Base-by-base conservation (phyloP, 1,284 basidiomycete species). In the Malassezia obtusa region DNA sequence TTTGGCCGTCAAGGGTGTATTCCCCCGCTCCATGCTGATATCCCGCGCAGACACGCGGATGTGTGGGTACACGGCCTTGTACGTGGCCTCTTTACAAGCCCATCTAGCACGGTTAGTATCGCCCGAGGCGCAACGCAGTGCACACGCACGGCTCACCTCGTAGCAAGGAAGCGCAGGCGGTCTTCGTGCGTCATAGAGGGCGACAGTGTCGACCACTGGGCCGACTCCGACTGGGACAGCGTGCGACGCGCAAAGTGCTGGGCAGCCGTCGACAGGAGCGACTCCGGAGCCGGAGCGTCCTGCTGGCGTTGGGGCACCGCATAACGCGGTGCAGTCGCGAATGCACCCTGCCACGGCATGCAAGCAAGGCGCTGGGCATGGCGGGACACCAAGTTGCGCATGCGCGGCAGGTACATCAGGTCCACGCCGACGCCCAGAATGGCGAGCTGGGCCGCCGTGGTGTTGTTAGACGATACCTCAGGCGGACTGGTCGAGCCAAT, bases 31-130 rank as follows among this genome's bases (percentile, higher is more conserved):
- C 7, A 49, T 37, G 26, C 66, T 55, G 9, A 45, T 36, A 24
- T 44, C 38, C 21, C 19, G 30, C 35, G 33, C 36, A 15, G 30
- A 12, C 15, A 48, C 39, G 14, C 31, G 7, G 33, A 79, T 66
- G 22, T 64, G 57, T 1, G 85, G 83, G 63, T 83, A 87, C 50
- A 89, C 67, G 0, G 89, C 87, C 73, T 94, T 92, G 77, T 89
- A 91, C 0, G 85, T 83, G 0, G 89, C 87, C 76, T 92, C 89
- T 68, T 94, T 94, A 40, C 83, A 80, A 10, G 62, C 46, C 70
- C 70, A 72, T 21, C 70, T 62, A 22, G 55, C 39, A 50, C 38
- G 26, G 57, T 51, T 25, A 64, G 58, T n/a, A 10, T 24, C 19
- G 37, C 6, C 38, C 28, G 35, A 22, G 17, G 11, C 47, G 21